Base-by-base conservation (phyloP, 1,139 yeast genomes). In the Candida albicans region DNA sequence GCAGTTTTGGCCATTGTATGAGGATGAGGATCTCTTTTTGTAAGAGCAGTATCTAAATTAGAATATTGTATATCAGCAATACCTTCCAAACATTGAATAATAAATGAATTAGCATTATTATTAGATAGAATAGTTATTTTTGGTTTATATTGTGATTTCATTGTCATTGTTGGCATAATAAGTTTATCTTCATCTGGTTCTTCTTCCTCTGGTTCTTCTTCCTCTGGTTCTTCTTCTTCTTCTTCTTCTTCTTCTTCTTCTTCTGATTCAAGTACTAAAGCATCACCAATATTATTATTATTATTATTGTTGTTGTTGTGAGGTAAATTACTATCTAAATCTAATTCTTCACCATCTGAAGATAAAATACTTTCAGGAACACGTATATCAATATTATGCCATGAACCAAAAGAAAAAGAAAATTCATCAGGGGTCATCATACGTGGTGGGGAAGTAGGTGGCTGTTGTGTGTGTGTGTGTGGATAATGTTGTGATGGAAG, bases 361-460 rank as follows among this genome's bases (percentile, higher is more conserved):
- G 32, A 29, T 29, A 29, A 29, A n/a, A 29, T 29, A n/a, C 32
- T 29, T 29, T 29, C 32, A 29, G 32, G 32, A 29, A 29, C 32
- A 29, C 32, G 32, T n/a, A 29, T 11, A n/a, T 29, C 32, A n/a
- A 29, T 29, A n/a, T 29, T 29, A 29, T 29, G 32, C 32, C 32
- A 29, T 12, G 32, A 29, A 29, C 32, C 32, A 29, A 29, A 14
- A 8, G 32, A n/a, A 29, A 29, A 14, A 8, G 32, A n/a, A n/a
- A 29, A 29, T n/a, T 29, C 32, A n/a, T 29, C 32, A 8, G 32
- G 32, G 6, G 32, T 29, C 32, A 29, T 29, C 13, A 29, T 29
- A 7, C 12, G n/a, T 29, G 32, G 32, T 11, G 32, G 32, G 12
- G 32, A 29, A 29, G 32, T 12, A 10, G 14, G 14, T 8, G 3